Evolutionary conservation across 345 rosid genomes (phyloP).

Genomic region (Euclidium syriacum): DNA sequence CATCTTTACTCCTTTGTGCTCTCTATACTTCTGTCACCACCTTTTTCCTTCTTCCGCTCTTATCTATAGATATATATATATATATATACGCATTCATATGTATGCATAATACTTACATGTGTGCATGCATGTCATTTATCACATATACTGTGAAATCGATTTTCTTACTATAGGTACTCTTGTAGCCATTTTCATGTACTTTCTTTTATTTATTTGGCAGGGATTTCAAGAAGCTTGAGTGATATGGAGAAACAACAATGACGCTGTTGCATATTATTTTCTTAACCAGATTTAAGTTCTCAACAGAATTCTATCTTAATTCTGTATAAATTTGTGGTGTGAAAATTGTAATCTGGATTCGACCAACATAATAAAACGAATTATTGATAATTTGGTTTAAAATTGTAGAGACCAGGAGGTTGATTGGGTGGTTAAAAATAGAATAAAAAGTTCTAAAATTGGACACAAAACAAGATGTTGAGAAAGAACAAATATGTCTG

Average conservation of each 20-base stretch:
- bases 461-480: background rate
- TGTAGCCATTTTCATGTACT: background rate
- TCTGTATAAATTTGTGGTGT: background rate
- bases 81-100: background rate
- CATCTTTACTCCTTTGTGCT: slow-evolving; percentile 72
- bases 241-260: background rate
- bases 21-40: slow-evolving; percentile 89
- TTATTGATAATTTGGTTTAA: background rate
- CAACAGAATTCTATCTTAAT: background rate
- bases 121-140: background rate
- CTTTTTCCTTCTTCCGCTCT: slow-evolving; percentile 17
- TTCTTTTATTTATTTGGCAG: slow-evolving; percentile 3
- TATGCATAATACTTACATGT: background rate
- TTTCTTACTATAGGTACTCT: too few species aligned
- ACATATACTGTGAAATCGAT: background rate
- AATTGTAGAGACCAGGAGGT: background rate
- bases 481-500: background rate
- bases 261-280: background rate
- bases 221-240: background rate
- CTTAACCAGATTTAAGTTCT: background rate
- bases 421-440: slow-evolving; percentile 1
- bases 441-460: background rate
- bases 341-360: background rate
- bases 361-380: background rate
- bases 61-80: background rate